Base-by-base conservation (phyloP, 352 stramenopile genomes). In the Phytophthora sp. region DNA sequence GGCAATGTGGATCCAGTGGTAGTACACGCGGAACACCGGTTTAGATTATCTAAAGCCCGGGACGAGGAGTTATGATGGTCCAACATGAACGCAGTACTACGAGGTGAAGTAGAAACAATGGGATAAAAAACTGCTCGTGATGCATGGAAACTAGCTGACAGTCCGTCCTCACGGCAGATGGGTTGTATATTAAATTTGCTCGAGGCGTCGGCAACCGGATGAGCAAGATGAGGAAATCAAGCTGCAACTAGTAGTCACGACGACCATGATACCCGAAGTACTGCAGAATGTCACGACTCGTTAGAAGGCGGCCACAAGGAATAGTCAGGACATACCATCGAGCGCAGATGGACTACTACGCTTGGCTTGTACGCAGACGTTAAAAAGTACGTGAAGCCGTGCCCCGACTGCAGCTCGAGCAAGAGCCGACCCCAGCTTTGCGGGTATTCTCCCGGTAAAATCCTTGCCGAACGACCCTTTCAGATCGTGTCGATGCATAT, bases 131-230 rank as follows among this genome's bases (percentile, higher is more conserved):
- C 16, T 12, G 57, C 45, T 15, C 36, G 39, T 8, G 15, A 53
- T 3, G 49, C 35, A 0, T 54, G 35, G 20, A 66, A 58, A 11
- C 16, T 46, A 27, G 38, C 57, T 3, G 47, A 56, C 11, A 16
- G 13, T 56, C 44, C 18, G 12, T 44, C 4, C 47, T 56, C 1
- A 50, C 35, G 1, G 50, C 52, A n/a, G 50, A 67, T 4, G 12
- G 41, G 23, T 31, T 61, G 16, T 61, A 1, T 52, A 61, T 15
- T 51, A 52, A 30, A 13, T 13, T n/a, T n/a, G n/a, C n/a, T n/a
- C 31, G 16, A 38, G 31, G 9, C 31, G 31, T 15, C 4, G 31
- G 16, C 31, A 13, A 5, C 9, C 12, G 9, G 2, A 38, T 16
- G 31, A 38, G 4, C 31, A 13, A n/a, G 31, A 38, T 16, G 4